Evolutionary conservation across 352 stramenopile genomes (phyloP), one percentile per base, ranked within the genome.

Genomic region (Phytophthora hibernalis): DNA sequence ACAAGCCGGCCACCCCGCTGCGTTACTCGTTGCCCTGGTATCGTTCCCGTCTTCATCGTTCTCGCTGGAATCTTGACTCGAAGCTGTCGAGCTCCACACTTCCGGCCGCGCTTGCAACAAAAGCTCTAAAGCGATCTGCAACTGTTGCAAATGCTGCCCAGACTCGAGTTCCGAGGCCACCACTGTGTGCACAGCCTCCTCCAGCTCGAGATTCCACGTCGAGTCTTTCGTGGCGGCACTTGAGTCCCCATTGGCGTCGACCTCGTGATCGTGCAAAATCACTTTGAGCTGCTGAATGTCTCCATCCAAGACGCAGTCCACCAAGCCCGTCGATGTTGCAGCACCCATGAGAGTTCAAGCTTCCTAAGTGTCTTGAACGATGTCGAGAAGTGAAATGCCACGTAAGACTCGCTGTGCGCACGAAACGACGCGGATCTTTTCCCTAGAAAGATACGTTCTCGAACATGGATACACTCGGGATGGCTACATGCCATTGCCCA

Each of bases 101-200:
- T 60, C 24, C 13, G 76, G 70, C 24, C 66, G 60, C 10, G 67
- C 61, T 11, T 81, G 75, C n/a, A 90, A 33, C 21, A 90, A 55
- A 11, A 90, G 54, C 48, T 90, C 82, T 16, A 90, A 54, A 10
- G 82, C 79, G 50, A 90, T 90, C 65, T 85, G 79, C 21, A 80
- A 54, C 58, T 88, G 82, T 65, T 90, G 82, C 45, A 86, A 75
- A 40, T 89, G 76, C 28, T 85, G 82, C 21, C 73, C 69, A 38
- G 82, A 84, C 52, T 75, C 58, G 60, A 90, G 68, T 54, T 88
- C 77, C 59, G 84, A 79, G 49, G 73, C 76, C 54, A 90, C 70
- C 13, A 82, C 77, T 5, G 79, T 80, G 54, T 90, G 82, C 31
- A 84, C 71, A 10, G 82, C 79, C 47, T 87, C 75, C 47, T 90